Percentiles rank a stretch among this genome's conserved stretches.
Evolutionary conservation across 78 protist species (phyloP).

Genomic region (Dictyostelium citrinum): DNA sequence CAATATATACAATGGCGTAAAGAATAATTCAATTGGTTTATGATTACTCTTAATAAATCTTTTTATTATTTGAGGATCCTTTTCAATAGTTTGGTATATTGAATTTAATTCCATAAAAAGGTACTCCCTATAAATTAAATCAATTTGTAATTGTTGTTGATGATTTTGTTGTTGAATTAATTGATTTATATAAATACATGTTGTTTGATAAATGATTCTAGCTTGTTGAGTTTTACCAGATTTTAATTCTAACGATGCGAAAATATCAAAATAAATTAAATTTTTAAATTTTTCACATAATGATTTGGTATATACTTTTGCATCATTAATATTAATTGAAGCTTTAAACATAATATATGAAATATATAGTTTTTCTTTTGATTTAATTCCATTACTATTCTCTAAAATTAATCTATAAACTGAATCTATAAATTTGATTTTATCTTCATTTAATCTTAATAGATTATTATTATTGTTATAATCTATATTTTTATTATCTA

Average conservation of each 20-base stretch:
- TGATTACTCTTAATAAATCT: conserved; percentile 17
- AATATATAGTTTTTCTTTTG: neutral
- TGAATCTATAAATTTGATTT: conserved; percentile 6
- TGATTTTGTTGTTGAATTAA: neutral
- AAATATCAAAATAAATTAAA: neutral
- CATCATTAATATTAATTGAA: neutral
- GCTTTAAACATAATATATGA: conserved; percentile 16
- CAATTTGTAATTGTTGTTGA: neutral
- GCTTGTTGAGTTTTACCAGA: conserved; percentile 1
- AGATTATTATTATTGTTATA: neutral
- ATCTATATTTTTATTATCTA: neutral
- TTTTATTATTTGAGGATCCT: conserved; percentile 9
- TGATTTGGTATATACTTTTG: neutral
- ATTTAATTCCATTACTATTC: neutral
- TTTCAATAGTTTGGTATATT: neutral
- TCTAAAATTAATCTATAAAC: neutral
- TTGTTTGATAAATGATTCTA: conserved; percentile 37
- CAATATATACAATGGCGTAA: conserved; percentile 18
- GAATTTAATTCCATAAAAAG: conserved; percentile 4
- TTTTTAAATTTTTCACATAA: neutral
- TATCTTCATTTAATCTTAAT: neutral
- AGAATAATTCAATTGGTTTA: conserved; percentile 10
- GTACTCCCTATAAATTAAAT: neutral
- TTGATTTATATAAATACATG: neutral
- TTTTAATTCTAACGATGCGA: neutral